phyloP scores from a whole-genome alignment of 2,329 filamentous ascomycete species.

The Sclerotinia borealis region DNA sequence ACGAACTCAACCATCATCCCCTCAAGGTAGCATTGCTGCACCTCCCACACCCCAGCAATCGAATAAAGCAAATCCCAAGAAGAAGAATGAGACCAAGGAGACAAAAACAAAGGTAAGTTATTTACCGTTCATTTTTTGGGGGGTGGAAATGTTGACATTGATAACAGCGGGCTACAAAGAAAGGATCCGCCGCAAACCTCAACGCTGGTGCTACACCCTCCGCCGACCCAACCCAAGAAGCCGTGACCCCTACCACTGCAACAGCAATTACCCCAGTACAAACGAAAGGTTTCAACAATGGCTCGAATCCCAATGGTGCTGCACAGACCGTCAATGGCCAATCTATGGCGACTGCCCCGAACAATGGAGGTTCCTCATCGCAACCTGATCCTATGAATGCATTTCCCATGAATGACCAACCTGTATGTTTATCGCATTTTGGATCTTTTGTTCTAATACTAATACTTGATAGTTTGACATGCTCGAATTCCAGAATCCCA shows the following conservation, averaged over 20 bases:
- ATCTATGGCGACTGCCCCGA: constrained; percentile 37
- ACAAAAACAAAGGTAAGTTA: constrained; percentile 60
- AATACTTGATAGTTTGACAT: constrained; percentile 25
- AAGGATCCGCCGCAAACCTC: constrained; percentile 54
- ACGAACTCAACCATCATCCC: constrained; percentile 54
- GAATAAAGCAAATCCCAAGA: constrained; percentile 70
- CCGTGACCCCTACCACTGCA: constrained; percentile 54
- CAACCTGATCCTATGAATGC: constrained; percentile 42
- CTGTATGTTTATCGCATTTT: constrained; percentile 15
- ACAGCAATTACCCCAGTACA: constrained; percentile 59
- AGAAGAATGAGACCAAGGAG: constrained; percentile 83
- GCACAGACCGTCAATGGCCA: constrained; percentile 36
- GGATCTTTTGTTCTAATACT: not conserved
- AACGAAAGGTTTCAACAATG: constrained; percentile 38
- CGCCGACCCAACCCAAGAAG: constrained; percentile 49
- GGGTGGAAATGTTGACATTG: constrained; percentile 33
- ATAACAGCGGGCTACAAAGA: constrained; percentile 41
- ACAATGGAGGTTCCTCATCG: constrained; percentile 40
- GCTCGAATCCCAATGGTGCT: constrained; percentile 39
- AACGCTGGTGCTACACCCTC: constrained; percentile 51
- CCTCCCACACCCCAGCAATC: constrained; percentile 71
- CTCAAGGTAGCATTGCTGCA: constrained; percentile 56
- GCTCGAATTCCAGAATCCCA: constrained; percentile 52
- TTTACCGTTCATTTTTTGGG: constrained; percentile 32
- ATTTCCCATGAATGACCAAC: constrained; percentile 40